Percentiles rank a stretch among this genome's conserved stretches.
Conservation (phyloP, 306 rosid genomes). For the Vicia sativa region DNA sequence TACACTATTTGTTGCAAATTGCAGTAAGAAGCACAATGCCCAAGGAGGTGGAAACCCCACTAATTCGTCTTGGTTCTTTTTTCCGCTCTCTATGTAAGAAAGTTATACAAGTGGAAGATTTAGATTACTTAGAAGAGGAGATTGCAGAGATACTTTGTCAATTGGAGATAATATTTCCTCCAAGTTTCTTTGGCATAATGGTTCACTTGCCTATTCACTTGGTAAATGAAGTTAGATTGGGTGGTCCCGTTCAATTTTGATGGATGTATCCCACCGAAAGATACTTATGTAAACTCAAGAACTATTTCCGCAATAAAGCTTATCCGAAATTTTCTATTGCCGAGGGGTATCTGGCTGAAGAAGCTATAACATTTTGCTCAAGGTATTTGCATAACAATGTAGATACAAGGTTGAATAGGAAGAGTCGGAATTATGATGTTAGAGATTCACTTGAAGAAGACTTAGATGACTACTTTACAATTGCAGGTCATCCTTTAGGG, state of each 20-base stretch:
- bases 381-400: not conserved
- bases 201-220: not conserved
- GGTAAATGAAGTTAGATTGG: not conserved
- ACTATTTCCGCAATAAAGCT: not conserved
- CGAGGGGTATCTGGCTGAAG: not conserved
- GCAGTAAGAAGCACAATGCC: too few relatives aligned
- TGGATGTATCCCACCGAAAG: not conserved
- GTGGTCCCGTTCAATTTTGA: not conserved
- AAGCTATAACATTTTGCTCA: not conserved
- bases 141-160: not conserved
- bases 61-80: too few relatives aligned
- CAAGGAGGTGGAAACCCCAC: too few relatives aligned
- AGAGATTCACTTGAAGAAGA: not conserved
- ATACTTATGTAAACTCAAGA: not conserved
- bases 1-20: too few relatives aligned
- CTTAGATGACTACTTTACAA: too few relatives aligned
- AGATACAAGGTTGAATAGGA: not conserved
- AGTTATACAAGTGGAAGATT: too few relatives aligned
- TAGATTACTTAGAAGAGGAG: too few relatives aligned
- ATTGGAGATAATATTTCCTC: not conserved
- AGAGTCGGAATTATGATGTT: not conserved
- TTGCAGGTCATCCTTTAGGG: too few relatives aligned
- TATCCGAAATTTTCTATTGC: not conserved
- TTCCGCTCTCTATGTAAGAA: too few relatives aligned
- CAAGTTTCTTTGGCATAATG: too few relatives aligned